Evolutionary conservation across 345 rosid species (phyloP).

Genomic region (Citrus hindsii): DNA sequence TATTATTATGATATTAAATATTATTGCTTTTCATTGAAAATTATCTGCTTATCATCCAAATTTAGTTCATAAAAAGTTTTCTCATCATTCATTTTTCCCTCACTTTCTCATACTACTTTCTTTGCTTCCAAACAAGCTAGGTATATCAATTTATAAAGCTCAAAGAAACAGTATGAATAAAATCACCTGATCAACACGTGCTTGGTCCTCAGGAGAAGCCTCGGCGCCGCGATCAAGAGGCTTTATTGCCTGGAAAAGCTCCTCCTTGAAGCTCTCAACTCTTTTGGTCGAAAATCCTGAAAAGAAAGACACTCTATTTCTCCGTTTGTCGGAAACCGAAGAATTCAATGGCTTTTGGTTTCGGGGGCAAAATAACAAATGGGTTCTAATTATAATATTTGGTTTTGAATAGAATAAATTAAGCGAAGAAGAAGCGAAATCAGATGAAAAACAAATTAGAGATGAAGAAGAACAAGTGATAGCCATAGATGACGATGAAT

Average conservation of each 20-base stretch:
- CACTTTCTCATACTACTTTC: too few species aligned
- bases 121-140: too few species aligned
- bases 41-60: too few species aligned
- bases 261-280: slow-evolving; percentile 25
- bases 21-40: too few species aligned
- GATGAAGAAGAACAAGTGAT: background rate
- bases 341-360: background rate
- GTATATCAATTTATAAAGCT: too few species aligned
- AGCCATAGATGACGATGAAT: slow-evolving; percentile 11
- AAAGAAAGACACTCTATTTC: slow-evolving; percentile 30
- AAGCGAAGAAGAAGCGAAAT: background rate
- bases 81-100: too few species aligned
- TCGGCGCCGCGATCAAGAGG: slow-evolving; percentile 51
- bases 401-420: background rate
- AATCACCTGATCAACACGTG: slow-evolving; percentile 32
- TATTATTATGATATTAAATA: too few species aligned
- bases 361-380: background rate
- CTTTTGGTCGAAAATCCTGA: slow-evolving; percentile 17
- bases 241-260: slow-evolving; percentile 34
- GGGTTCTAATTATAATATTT: background rate
- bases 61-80: too few species aligned
- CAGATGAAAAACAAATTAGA: background rate
- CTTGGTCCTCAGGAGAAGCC: slow-evolving; percentile 34
- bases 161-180: too few species aligned
- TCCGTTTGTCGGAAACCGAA: slow-evolving; percentile 16